Conservation (phyloP, 345 rosid genomes). For the Camelina hispida region DNA sequence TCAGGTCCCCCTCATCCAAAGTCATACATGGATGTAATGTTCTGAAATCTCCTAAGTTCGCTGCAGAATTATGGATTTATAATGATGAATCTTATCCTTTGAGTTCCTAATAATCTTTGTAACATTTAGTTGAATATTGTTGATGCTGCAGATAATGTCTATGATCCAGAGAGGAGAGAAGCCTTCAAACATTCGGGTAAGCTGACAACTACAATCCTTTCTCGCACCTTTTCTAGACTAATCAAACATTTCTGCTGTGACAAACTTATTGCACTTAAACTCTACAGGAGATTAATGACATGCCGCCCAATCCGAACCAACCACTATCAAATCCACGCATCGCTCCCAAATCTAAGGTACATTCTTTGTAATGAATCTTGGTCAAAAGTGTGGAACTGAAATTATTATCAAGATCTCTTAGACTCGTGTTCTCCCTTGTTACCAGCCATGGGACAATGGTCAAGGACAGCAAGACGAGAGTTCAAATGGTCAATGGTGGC, state of each 20-base stretch:
- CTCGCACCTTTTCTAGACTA: slow-evolving; percentile 22
- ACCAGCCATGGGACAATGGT: slow-evolving; percentile 81
- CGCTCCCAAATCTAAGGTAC: slow-evolving; percentile 85
- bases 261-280: slow-evolving; percentile 19
- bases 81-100: not conserved
- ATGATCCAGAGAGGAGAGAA: slow-evolving; percentile 97
- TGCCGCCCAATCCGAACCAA: slow-evolving; percentile 87
- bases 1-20: slow-evolving; percentile 76
- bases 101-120: not conserved
- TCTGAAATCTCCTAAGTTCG: slow-evolving; percentile 5
- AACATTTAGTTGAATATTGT: slow-evolving; percentile 12
- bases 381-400: slow-evolving; percentile 13
- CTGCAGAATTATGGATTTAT: slow-evolving; percentile 16
- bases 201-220: not conserved
- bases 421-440: slow-evolving; percentile 7
- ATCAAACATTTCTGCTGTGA: not conserved
- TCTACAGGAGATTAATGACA: slow-evolving; percentile 83
- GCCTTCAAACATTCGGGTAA: slow-evolving; percentile 89
- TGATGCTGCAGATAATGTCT: slow-evolving; percentile 72
- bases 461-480: slow-evolving; percentile 54
- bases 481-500: slow-evolving; percentile 74
- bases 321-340: slow-evolving; percentile 71
- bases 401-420: not conserved
- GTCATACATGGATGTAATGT: slow-evolving; percentile 90
- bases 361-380: not conserved